These are phyloP conservation scores for Chytriomyces confervae DNA, from an alignment of 192 early-diverging fungal genomes.

Conservation along the genomic window DNA sequence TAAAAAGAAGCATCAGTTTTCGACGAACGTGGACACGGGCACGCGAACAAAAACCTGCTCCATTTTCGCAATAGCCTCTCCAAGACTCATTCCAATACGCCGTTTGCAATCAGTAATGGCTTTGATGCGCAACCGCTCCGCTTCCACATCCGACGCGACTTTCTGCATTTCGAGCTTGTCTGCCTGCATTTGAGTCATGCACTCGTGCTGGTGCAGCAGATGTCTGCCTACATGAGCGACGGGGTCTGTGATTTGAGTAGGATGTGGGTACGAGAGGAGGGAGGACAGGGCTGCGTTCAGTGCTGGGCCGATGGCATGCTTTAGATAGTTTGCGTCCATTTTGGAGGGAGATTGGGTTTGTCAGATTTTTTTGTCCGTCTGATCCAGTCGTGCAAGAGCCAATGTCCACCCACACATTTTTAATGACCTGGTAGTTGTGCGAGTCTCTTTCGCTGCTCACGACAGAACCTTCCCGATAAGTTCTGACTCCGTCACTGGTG, in stretches of 20 bases:
- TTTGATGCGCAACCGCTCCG: slow-evolving; percentile 4
- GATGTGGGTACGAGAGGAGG: slow-evolving; percentile 30
- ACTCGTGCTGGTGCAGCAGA: slow-evolving; percentile 12
- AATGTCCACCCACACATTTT: background rate
- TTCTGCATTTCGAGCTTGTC: background rate
- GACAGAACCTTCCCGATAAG: background rate
- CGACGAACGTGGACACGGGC: background rate
- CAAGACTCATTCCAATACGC: slow-evolving; percentile 13
- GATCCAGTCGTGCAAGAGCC: background rate
- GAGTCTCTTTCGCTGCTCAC: background rate
- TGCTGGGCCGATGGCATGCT: slow-evolving; percentile 31
- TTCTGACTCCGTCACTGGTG: background rate
- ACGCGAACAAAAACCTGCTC: background rate
- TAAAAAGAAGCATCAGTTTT: background rate
- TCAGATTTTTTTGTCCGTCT: no score
- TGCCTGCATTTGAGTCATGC: background rate
- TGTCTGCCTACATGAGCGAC: slow-evolving; percentile 20
- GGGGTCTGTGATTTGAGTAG: slow-evolving; percentile 19
- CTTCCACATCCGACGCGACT: background rate
- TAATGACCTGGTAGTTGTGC: background rate
- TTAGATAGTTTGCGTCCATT: slow-evolving; percentile 42
- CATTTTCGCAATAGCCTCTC: slow-evolving; percentile 11
- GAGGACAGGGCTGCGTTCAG: slow-evolving; percentile 26
- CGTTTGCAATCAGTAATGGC: slow-evolving; percentile 6
- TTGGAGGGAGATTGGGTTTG: background rate